Conservation (phyloP, 164 flowering plant genomes). For the Berberis vulgaris region DNA sequence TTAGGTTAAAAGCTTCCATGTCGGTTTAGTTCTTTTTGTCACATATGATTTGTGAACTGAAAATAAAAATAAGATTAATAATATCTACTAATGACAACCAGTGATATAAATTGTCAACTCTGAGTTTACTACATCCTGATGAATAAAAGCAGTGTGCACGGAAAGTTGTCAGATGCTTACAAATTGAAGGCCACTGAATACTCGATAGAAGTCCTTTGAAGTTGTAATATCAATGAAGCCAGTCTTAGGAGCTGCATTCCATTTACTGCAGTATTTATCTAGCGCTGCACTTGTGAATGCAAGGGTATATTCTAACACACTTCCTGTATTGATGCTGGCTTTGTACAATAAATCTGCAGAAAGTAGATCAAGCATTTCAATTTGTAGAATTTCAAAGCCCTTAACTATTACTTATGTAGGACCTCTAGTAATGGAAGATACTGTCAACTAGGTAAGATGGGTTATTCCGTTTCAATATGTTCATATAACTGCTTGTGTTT, state of each 20-base stretch:
- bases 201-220: conserved; percentile 90
- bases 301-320: conserved; percentile 91
- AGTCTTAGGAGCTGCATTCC: conserved; percentile 92
- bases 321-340: conserved; percentile 82
- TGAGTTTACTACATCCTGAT: too few species aligned
- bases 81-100: too few species aligned
- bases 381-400: not conserved
- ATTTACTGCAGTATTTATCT: conserved; percentile 79
- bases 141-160: not conserved
- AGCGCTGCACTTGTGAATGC: conserved; percentile 96
- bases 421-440: too few species aligned
- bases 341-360: conserved; percentile 81
- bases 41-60: too few species aligned
- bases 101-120: too few species aligned
- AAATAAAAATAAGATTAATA: too few species aligned
- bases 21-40: too few species aligned
- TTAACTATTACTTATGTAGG: too few species aligned
- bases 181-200: conserved; percentile 93
- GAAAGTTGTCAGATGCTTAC: conserved; percentile 33
- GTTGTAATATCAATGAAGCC: conserved; percentile 97
- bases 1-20: too few species aligned
- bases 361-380: not conserved
- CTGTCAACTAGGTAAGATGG: too few species aligned
- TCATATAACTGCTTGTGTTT: too few species aligned
- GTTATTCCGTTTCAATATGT: too few species aligned